Conservation (phyloP, 495 filamentous ascomycete species). For the Neurospora sp. region DNA sequence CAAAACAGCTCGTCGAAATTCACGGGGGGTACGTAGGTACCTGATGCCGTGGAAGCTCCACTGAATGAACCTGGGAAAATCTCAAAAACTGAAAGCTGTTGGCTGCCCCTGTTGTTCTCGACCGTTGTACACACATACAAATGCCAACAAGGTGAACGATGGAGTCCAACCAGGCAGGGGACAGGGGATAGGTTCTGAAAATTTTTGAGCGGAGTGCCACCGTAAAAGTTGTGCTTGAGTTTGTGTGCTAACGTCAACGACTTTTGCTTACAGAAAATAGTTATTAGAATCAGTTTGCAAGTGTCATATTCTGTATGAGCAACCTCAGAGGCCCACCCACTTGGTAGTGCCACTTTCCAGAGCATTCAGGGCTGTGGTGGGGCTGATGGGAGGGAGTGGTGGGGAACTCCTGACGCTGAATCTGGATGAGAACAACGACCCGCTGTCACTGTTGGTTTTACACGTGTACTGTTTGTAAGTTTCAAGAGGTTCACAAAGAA, state of each 20-base stretch:
- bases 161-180: not conserved
- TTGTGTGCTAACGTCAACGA: not conserved
- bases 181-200: not conserved
- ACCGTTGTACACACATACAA: not conserved
- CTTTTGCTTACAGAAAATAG: not conserved
- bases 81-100: not conserved
- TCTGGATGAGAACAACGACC: not conserved
- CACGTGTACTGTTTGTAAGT: not conserved
- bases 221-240: not conserved
- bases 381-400: not conserved
- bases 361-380: not conserved
- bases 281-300: rapidly evolving
- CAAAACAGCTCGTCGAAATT: not conserved
- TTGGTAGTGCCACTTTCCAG: not conserved
- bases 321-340: not conserved
- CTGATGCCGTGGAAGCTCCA: not conserved
- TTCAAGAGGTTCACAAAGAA: not conserved
- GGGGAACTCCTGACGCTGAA: not conserved
- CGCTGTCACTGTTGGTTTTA: not conserved
- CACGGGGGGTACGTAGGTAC: not conserved
- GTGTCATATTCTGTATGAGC: not conserved
- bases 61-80: not conserved
- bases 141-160: not conserved
- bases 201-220: not conserved
- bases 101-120: not conserved